These are phyloP conservation scores for Yamadazyma sp. DNA, from an alignment of 805 yeast genomes.

Conservation along the genomic window DNA sequence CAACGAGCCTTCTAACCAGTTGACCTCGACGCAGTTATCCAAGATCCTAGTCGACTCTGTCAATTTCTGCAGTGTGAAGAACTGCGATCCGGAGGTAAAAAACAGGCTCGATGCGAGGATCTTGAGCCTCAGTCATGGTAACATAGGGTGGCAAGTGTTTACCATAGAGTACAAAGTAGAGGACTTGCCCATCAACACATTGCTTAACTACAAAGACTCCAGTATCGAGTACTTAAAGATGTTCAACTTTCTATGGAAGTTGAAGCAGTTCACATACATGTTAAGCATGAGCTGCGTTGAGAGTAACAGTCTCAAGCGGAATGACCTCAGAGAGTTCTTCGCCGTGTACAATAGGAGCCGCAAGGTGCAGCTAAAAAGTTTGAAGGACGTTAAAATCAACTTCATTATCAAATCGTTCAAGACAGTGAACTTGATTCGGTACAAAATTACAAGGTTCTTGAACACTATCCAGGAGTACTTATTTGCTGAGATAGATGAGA, in stretches of 20 bases:
- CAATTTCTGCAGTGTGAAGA: constrained; percentile 48
- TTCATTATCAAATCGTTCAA: constrained; percentile 35
- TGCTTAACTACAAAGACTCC: constrained; percentile 28
- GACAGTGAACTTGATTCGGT: constrained; percentile 37
- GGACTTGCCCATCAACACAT: constrained; percentile 50
- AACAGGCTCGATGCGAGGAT: constrained; percentile 78
- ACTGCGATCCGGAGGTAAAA: constrained; percentile 38
- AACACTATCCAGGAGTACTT: constrained; percentile 41
- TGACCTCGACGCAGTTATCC: constrained; percentile 67
- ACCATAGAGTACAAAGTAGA: constrained; percentile 73
- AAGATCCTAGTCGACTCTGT: constrained; percentile 66
- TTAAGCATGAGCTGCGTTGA: constrained; percentile 38
- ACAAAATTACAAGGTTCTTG: constrained; percentile 42
- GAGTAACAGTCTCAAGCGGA: constrained; percentile 25
- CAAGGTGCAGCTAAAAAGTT: background rate
- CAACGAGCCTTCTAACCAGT: constrained; percentile 57
- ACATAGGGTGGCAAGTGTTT: constrained; percentile 89
- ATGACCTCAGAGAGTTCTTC: constrained; percentile 20
- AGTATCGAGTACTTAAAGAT: constrained; percentile 65
- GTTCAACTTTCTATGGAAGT: constrained; percentile 82
- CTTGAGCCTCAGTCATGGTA: constrained; percentile 63
- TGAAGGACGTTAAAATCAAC: constrained; percentile 26
- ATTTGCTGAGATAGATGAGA: constrained; percentile 47
- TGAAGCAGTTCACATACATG: constrained; percentile 60
- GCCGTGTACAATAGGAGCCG: constrained; percentile 14